These are phyloP conservation scores for Cubamyces sp. DNA, from an alignment of 768 basidiomycete species.

Conservation along the genomic window DNA sequence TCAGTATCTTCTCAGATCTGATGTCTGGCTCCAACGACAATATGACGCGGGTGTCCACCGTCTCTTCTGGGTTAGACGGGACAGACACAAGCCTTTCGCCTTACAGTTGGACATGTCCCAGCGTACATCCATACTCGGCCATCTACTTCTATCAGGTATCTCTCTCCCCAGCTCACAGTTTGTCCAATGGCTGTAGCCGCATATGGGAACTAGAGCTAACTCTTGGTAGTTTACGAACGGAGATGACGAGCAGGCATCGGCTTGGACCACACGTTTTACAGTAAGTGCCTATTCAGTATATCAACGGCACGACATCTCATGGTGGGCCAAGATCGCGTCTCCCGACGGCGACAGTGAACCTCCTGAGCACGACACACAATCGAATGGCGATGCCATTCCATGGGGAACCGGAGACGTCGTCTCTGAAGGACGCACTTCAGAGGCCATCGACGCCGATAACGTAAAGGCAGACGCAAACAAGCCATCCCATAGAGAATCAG, in stretches of 20 bases:
- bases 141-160: constrained; percentile 48
- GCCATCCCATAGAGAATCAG: neutral
- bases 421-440: neutral
- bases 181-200: neutral
- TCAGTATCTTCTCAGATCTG: constrained; percentile 31
- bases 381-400: constrained; percentile 40
- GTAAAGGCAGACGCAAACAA: neutral
- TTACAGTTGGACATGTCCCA: constrained; percentile 43
- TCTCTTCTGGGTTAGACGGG: constrained; percentile 38
- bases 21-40: constrained; percentile 45
- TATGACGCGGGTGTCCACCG: constrained; percentile 39
- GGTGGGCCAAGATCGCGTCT: constrained; percentile 38
- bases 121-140: constrained; percentile 40
- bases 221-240: constrained; percentile 36
- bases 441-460: neutral
- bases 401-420: constrained; percentile 40
- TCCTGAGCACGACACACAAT: constrained; percentile 38
- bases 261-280: constrained; percentile 47
- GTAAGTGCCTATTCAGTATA: constrained; percentile 26
- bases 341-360: constrained; percentile 32
- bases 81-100: constrained; percentile 37
- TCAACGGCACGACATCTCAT: neutral
- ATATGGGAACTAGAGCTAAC: neutral
- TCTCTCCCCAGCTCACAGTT: neutral
- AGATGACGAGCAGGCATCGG: constrained; percentile 27